Conservation (phyloP, 1,284 basidiomycete species). For the Wallemia mellicola region DNA sequence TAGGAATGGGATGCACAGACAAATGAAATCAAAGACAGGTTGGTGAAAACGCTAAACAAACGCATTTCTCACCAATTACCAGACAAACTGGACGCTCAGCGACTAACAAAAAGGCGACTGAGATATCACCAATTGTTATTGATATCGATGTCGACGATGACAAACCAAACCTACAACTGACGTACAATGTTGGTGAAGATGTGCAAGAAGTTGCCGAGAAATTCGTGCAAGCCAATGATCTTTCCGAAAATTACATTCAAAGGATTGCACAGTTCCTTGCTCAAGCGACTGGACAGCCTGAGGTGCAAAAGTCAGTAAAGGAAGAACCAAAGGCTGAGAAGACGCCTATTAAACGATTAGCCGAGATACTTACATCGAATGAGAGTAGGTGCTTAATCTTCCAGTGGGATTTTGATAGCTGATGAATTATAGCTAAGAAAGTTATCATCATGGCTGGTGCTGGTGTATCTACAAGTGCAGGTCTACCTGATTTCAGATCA, state of each 20-base stretch:
- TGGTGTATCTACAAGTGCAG: not conserved
- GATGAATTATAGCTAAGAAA: no score
- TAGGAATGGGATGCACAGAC: not conserved
- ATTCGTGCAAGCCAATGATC: not conserved
- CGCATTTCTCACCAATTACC: not conserved
- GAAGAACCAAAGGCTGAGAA: not conserved
- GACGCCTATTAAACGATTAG: not conserved
- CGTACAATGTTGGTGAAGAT: not conserved
- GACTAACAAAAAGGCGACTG: not conserved
- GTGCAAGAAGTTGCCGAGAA: not conserved
- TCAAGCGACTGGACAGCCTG: not conserved
- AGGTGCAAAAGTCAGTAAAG: not conserved
- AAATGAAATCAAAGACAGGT: not conserved
- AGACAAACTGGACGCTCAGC: not conserved
- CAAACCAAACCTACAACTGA: not conserved
- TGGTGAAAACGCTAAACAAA: not conserved
- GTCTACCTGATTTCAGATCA: slow-evolving; percentile 17
- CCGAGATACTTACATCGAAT: not conserved
- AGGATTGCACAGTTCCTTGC: not conserved
- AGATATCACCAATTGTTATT: not conserved
- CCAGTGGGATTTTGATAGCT: no score
- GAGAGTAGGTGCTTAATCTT: not conserved
- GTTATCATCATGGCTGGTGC: not conserved
- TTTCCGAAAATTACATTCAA: not conserved
- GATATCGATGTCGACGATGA: not conserved